A percentile compares a stretch with the other conserved stretches of the same genome.
Evolutionary conservation across 495 filamentous ascomycete species (phyloP).

Genomic region (Xylaria intraflava): DNA sequence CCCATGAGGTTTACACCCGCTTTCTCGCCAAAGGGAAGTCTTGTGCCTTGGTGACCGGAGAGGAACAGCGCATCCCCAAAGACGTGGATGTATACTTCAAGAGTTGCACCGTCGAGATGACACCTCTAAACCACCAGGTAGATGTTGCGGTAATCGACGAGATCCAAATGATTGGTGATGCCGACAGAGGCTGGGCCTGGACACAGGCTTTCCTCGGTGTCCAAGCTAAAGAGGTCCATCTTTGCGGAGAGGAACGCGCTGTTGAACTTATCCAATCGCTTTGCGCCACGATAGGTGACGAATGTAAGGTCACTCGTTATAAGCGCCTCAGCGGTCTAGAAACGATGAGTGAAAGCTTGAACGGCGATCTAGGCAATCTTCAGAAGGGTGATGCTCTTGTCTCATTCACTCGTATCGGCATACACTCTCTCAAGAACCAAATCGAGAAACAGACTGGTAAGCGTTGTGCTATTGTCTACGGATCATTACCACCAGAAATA

Average conservation of each 20-base stretch:
- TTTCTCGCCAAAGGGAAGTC: slow-evolving; percentile 66
- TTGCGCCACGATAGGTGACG: slow-evolving; percentile 75
- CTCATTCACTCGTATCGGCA: slow-evolving; percentile 69
- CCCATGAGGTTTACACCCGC: slow-evolving; percentile 85
- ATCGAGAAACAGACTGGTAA: slow-evolving; percentile 71
- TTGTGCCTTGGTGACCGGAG: slow-evolving; percentile 83
- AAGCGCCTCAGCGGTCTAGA: slow-evolving; percentile 72
- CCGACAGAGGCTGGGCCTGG: slow-evolving; percentile 90
- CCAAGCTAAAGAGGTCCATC: slow-evolving; percentile 79
- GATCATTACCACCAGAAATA: slow-evolving; percentile 84
- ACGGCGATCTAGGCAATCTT: slow-evolving; percentile 56
- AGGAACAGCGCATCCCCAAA: slow-evolving; percentile 62
- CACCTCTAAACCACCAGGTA: slow-evolving; percentile 58
- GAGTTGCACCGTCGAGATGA: slow-evolving; percentile 97
- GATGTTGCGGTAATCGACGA: slow-evolving; percentile 97
- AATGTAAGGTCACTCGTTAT: slow-evolving; percentile 73
- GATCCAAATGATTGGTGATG: slow-evolving; percentile 91
- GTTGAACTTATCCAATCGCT: slow-evolving; percentile 74
- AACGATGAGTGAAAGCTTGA: slow-evolving; percentile 54
- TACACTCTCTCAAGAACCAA: slow-evolving; percentile 70
- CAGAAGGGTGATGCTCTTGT: slow-evolving; percentile 88
- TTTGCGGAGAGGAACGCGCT: slow-evolving; percentile 83
- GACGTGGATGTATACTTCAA: slow-evolving; percentile 47
- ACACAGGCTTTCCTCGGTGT: slow-evolving; percentile 85
- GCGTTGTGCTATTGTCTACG: slow-evolving; percentile 89